Evolutionary conservation across 2,329 filamentous ascomycete species (phyloP).

Genomic region (Ambrosiella xylebori): DNA sequence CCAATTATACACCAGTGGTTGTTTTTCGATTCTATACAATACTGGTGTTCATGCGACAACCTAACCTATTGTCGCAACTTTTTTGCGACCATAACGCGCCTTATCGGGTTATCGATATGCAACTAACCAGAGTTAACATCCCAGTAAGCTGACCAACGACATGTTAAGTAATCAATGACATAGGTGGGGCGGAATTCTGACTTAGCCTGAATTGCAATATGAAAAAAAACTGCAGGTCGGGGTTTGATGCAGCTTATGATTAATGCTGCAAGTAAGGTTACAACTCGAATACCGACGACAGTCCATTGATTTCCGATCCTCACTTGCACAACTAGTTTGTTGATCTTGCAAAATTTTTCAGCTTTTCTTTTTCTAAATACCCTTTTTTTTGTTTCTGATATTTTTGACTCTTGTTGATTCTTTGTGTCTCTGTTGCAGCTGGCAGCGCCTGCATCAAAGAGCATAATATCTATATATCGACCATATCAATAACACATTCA

Average conservation of each 20-base stretch:
- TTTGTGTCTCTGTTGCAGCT: background rate
- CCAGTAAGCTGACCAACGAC: background rate
- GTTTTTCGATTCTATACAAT: too few relatives aligned
- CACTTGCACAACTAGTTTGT: background rate
- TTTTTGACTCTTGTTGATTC: background rate
- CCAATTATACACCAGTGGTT: too few relatives aligned
- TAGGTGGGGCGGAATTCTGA: conserved; percentile 4
- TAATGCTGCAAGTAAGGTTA: too few relatives aligned
- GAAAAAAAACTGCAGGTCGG: conserved; percentile 5
- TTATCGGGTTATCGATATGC: conserved; percentile 11
- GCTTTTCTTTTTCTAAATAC: background rate
- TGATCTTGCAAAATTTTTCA: background rate
- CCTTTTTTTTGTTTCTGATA: background rate
- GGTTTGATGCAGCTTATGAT: background rate
- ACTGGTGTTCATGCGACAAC: background rate
- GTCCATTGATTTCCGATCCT: too few relatives aligned
- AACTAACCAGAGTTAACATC: background rate
- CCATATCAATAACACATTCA: background rate
- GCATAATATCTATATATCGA: background rate
- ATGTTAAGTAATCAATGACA: conserved; percentile 3
- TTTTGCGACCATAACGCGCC: conserved; percentile 1
- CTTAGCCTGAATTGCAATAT: background rate
- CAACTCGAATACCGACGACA: too few relatives aligned
- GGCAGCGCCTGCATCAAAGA: background rate
- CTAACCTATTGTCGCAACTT: background rate